phyloP scores from a whole-genome alignment of 805 yeast genomes.

The Metschnikowia noctiluminum region DNA sequence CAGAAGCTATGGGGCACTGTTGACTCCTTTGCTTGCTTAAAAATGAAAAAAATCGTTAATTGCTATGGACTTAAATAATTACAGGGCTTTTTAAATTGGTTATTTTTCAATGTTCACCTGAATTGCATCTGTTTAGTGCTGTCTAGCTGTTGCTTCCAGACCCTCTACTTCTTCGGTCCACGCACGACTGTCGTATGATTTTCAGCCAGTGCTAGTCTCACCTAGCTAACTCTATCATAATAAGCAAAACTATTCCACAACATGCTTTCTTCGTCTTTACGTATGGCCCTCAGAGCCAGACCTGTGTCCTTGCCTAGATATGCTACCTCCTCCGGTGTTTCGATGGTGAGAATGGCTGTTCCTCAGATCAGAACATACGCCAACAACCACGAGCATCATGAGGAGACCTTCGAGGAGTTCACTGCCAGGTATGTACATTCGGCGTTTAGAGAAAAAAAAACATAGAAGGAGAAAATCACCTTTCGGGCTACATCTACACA shows the following conservation, averaged over 20 bases:
- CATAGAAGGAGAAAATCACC: too few relatives aligned
- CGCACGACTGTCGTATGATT: conserved; percentile 17
- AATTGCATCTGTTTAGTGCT: too few relatives aligned
- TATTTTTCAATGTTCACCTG: too few relatives aligned
- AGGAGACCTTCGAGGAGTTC: conserved; percentile 93
- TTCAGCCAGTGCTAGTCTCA: not conserved
- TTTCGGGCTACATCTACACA: too few relatives aligned
- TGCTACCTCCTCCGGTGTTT: conserved; percentile 17
- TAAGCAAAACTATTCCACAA: conserved; percentile 6
- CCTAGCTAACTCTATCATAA: not conserved
- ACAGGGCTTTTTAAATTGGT: too few relatives aligned
- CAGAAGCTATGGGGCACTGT: not conserved
- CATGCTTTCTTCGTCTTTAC: conserved; percentile 40
- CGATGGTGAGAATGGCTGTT: conserved; percentile 21
- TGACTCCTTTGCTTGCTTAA: too few relatives aligned
- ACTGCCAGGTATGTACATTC: conserved; percentile 58
- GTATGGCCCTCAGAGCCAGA: conserved; percentile 42
- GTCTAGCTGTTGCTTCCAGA: not conserved
- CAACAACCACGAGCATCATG: conserved; percentile 82
- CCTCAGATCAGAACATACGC: conserved; percentile 66
- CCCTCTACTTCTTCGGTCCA: conserved; percentile 6
- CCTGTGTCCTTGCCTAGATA: conserved; percentile 28
- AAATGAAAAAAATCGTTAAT: not conserved
- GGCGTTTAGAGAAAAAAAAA: too few relatives aligned
- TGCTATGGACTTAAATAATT: too few relatives aligned